These are phyloP conservation scores for Flaveria linearis DNA, from an alignment of 129 eudicot genomes.

Conservation along the genomic window DNA sequence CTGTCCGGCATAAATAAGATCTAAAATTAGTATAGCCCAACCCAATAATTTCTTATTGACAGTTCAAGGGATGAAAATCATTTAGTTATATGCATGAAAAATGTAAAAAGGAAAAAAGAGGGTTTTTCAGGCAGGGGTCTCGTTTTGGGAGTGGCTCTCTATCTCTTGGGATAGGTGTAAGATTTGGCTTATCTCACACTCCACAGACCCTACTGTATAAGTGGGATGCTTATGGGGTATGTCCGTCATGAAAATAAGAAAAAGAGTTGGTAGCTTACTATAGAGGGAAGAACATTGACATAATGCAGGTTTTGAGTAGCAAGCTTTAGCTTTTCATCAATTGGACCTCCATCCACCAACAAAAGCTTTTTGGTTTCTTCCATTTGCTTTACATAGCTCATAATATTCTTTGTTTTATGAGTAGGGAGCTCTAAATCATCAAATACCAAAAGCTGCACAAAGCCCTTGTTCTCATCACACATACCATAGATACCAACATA, in stretches of 20 bases:
- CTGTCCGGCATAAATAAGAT: background rate
- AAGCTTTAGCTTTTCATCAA: constrained; percentile 72
- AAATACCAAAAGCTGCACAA: constrained; percentile 74
- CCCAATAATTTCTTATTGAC: background rate
- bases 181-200: too few species aligned
- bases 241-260: too few species aligned
- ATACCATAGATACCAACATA: background rate
- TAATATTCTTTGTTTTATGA: constrained; percentile 89
- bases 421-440: constrained; percentile 81
- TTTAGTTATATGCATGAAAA: constrained; percentile 3
- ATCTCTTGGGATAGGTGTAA: too few species aligned
- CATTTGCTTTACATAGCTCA: constrained; percentile 67
- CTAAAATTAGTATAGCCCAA: background rate
- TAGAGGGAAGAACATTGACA: constrained; percentile 82
- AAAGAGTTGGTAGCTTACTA: constrained; percentile 55
- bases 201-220: too few species aligned
- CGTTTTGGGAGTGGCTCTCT: too few species aligned
- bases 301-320: constrained; percentile 86
- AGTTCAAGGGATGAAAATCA: background rate
- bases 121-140: too few species aligned
- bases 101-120: too few species aligned
- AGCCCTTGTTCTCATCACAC: constrained; percentile 4
- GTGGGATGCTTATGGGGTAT: too few species aligned
- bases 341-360: constrained; percentile 87
- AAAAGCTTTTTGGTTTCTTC: constrained; percentile 71